Evolutionary conservation across 2,329 filamentous ascomycete genomes (phyloP).

Genomic region (Metarhizium rileyi): DNA sequence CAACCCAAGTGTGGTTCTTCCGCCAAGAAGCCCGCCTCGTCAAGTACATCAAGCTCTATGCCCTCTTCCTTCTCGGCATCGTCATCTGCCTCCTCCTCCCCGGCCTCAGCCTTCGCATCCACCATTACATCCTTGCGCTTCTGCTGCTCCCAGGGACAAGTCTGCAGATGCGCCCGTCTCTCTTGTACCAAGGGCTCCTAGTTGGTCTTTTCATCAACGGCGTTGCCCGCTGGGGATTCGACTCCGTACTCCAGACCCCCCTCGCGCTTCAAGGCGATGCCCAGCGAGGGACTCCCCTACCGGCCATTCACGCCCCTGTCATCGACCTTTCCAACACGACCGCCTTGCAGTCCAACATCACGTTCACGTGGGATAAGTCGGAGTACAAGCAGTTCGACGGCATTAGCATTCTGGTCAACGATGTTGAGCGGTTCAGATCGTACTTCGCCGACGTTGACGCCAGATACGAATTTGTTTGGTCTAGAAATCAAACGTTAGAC

Average conservation of each 20-base stretch:
- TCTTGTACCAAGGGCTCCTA: conserved; percentile 83
- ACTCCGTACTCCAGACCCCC: conserved; percentile 75
- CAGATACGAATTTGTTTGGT: conserved; percentile 47
- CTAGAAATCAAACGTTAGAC: conserved; percentile 32
- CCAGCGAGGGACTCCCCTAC: conserved; percentile 53
- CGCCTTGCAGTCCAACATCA: conserved; percentile 51
- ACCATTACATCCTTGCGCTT: conserved; percentile 88
- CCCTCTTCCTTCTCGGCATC: conserved; percentile 55
- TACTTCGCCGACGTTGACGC: conserved; percentile 51
- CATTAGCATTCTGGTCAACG: conserved; percentile 72
- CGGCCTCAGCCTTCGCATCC: conserved; percentile 72
- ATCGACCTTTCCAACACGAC: conserved; percentile 32
- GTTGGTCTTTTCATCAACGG: conserved; percentile 91
- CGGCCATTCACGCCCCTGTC: conserved; percentile 34
- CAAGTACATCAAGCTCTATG: conserved; percentile 69
- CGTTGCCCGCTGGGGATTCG: conserved; percentile 89
- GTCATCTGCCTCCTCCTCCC: conserved; percentile 64
- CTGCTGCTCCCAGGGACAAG: conserved; percentile 80
- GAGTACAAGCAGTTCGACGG: conserved; percentile 53
- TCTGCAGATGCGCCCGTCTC: conserved; percentile 74
- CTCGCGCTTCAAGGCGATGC: conserved; percentile 60
- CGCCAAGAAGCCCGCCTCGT: conserved; percentile 74
- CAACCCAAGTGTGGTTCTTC: conserved; percentile 76
- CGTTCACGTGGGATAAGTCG: conserved; percentile 44
- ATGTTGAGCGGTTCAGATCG: conserved; percentile 70